Percentiles rank a stretch among this genome's conserved stretches.
phyloP scores from a whole-genome alignment of 1,139 yeast species.

The Geotrichum australiense region DNA sequence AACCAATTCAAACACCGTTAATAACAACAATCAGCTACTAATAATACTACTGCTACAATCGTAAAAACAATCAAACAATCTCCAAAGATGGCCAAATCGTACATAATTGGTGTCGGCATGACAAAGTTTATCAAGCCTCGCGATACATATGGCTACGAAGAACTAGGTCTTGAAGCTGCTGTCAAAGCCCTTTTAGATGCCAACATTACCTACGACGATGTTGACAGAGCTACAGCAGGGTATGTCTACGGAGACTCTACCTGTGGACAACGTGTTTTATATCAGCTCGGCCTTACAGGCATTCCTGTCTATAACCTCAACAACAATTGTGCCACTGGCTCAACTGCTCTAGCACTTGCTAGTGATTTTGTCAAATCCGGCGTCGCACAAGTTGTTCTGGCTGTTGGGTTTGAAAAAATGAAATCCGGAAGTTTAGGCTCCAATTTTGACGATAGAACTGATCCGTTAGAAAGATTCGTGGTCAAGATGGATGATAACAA shows the following conservation, averaged over 20 bases:
- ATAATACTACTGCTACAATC: no score
- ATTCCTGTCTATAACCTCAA: conserved; percentile 30
- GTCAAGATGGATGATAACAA: conserved; percentile 23
- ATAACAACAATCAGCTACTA: no score
- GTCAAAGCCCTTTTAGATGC: conserved; percentile 31
- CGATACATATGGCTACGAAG: conserved; percentile 27
- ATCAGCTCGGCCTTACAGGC: conserved; percentile 31
- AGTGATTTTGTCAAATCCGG: conserved; percentile 26
- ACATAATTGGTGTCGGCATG: conserved; percentile 31
- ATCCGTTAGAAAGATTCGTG: conserved; percentile 25
- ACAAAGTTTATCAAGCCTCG: conserved; percentile 31
- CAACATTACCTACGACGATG: conserved; percentile 29
- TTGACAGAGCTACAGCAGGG: conserved; percentile 28
- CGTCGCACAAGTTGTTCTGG: conserved; percentile 27
- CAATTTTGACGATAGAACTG: conserved; percentile 26
- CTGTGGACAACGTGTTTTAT: conserved; percentile 30
- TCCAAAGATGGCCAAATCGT: conserved; percentile 15
- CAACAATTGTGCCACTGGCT: conserved; percentile 32
- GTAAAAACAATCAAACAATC: background rate
- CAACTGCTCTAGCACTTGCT: conserved; percentile 29
- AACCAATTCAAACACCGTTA: no score
- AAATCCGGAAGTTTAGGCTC: conserved; percentile 27
- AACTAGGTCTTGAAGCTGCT: conserved; percentile 29
- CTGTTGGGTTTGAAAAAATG: conserved; percentile 32
- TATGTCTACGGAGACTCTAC: conserved; percentile 31